phyloP scores from a whole-genome alignment of 202 grass and related monocot genomes.

The Carex arenaria region DNA sequence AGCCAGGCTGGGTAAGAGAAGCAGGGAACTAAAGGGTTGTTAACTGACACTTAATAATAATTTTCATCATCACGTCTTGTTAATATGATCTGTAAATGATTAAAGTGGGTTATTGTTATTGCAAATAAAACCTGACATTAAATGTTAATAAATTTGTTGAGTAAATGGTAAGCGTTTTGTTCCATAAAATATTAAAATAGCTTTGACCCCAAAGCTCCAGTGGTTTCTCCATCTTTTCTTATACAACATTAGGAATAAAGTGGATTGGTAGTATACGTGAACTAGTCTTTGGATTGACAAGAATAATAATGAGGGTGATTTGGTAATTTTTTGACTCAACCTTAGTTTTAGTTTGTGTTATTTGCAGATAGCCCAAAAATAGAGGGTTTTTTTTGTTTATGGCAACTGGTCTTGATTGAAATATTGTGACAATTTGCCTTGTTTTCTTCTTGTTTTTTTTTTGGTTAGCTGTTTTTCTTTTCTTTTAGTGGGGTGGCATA shows the following conservation, averaged over 20 bases:
- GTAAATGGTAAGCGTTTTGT: no score
- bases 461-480: not conserved
- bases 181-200: no score
- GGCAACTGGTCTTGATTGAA: not conserved
- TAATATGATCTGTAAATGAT: no score
- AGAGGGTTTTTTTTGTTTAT: not conserved
- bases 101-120: no score
- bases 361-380: not conserved
- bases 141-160: no score
- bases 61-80: no score
- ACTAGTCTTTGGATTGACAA: not conserved
- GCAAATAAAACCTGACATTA: no score
- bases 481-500: not conserved
- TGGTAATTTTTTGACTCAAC: not conserved
- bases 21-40: not conserved
- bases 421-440: not conserved
- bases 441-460: not conserved
- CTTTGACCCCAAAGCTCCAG: no score
- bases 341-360: not conserved
- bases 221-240: no score
- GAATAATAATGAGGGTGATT: not conserved
- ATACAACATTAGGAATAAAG: no score
- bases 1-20: constrained; percentile 71
- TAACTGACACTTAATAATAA: no score
- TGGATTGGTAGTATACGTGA: not conserved